phyloP scores from a whole-genome alignment of 768 basidiomycete genomes.

The Suillus brevipes region DNA sequence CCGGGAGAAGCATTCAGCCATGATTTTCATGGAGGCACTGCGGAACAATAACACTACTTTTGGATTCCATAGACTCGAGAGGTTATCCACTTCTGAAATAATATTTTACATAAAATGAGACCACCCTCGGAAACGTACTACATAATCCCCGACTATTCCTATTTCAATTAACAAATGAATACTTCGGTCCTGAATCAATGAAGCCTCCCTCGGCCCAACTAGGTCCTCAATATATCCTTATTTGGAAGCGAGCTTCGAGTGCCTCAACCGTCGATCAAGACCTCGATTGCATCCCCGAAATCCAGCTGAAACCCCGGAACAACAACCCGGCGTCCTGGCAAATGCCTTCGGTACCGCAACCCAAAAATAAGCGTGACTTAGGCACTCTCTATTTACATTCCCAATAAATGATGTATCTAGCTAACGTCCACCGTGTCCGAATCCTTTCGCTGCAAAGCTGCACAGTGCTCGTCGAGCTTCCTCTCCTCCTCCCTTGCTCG shows the following conservation, averaged over 20 bases:
- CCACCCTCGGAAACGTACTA: constrained; percentile 5
- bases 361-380: constrained; percentile 3
- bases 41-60: constrained; percentile 12
- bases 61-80: neutral
- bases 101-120: constrained; percentile 2
- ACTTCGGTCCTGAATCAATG: constrained; percentile 2
- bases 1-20: constrained; percentile 17
- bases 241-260: constrained; percentile 17
- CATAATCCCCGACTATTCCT: constrained; percentile 10
- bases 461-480: constrained; percentile 56
- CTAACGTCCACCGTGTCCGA: constrained; percentile 31
- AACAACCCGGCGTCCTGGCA: neutral
- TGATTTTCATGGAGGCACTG: constrained; percentile 20
- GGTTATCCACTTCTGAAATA: too few species aligned
- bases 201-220: neutral
- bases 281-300: constrained; percentile 17
- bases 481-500: constrained; percentile 51
- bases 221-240: constrained; percentile 11
- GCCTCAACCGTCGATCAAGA: constrained; percentile 22
- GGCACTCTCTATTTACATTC: neutral
- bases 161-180: constrained; percentile 2
- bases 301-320: constrained; percentile 6
- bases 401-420: too few species aligned
- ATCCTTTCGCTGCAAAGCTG: constrained; percentile 46
- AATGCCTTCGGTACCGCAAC: constrained; percentile 3